phyloP scores from a whole-genome alignment of 2,329 filamentous ascomycete genomes.

The Aspergillus sp. region DNA sequence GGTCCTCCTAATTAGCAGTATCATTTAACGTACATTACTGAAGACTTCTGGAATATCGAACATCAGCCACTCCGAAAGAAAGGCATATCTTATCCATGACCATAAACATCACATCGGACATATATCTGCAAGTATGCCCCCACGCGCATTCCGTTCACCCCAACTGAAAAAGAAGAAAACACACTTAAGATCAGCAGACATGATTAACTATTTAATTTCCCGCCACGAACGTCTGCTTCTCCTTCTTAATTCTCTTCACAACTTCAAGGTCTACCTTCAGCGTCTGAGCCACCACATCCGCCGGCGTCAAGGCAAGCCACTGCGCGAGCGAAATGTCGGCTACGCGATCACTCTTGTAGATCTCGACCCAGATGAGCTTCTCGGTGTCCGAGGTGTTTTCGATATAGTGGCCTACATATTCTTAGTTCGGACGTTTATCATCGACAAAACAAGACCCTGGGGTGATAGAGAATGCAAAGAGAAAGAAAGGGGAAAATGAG shows the following conservation, averaged over 20 bases:
- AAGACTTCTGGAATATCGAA: too few relatives aligned
- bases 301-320: slow-evolving; percentile 67
- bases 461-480: slow-evolving; percentile 34
- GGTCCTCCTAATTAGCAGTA: too few relatives aligned
- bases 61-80: too few relatives aligned
- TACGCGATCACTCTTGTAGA: slow-evolving; percentile 67
- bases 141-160: too few relatives aligned
- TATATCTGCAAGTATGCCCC: too few relatives aligned
- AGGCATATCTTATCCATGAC: too few relatives aligned
- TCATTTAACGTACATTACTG: too few relatives aligned
- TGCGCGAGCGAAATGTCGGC: slow-evolving; percentile 67
- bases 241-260: neutral
- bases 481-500: too few relatives aligned
- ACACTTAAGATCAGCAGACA: neutral
- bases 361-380: slow-evolving; percentile 66
- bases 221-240: neutral
- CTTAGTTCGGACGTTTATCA: too few relatives aligned
- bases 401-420: slow-evolving; percentile 59
- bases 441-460: slow-evolving; percentile 42
- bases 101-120: too few relatives aligned
- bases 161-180: too few relatives aligned
- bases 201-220: neutral
- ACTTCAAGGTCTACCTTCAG: neutral
- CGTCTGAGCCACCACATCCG: neutral
- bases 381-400: slow-evolving; percentile 64